Percentiles rank a stretch among this genome's conserved stretches.
Evolutionary conservation across 805 yeast species (phyloP).

Genomic region (Saturnispora sanitii): DNA sequence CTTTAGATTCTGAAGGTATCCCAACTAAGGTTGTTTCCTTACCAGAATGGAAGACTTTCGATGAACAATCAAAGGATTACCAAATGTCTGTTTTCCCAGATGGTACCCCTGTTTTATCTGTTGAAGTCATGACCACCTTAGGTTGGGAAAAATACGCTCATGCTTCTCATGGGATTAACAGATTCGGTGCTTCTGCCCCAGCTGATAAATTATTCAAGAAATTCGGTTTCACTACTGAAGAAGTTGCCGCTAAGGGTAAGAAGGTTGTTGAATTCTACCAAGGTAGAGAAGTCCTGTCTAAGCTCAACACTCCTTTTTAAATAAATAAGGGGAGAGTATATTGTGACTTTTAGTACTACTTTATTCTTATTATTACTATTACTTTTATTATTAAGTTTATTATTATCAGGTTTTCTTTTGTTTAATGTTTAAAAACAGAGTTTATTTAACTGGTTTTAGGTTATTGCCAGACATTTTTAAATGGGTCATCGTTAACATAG

Average conservation of each 20-base stretch:
- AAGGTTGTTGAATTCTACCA: conserved; percentile 76
- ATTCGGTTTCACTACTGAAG: conserved; percentile 90
- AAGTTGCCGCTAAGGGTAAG: conserved; percentile 76
- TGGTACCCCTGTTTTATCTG: conserved; percentile 84
- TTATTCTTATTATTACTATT: background rate
- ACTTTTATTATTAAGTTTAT: too few relatives aligned
- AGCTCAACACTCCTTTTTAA: conserved; percentile 71
- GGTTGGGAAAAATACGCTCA: conserved; percentile 96
- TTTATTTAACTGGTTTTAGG: background rate
- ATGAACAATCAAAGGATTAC: conserved; percentile 73
- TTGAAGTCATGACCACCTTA: conserved; percentile 83
- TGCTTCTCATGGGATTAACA: conserved; percentile 90
- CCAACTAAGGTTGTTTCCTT: conserved; percentile 79
- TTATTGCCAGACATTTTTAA: conserved; percentile 25
- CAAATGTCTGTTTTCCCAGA: conserved; percentile 84
- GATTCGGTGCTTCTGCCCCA: conserved; percentile 96
- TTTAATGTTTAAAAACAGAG: too few relatives aligned
- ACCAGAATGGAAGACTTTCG: conserved; percentile 90
- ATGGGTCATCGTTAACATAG: conserved; percentile 20
- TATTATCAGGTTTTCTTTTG: too few relatives aligned
- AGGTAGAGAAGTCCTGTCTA: conserved; percentile 63
- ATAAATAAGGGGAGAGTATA: background rate
- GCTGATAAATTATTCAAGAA: conserved; percentile 70
- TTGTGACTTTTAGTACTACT: background rate
- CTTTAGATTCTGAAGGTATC: conserved; percentile 53